Percentiles rank a stretch among this genome's conserved stretches.
Evolutionary conservation across 2,329 filamentous ascomycete species (phyloP).

Genomic region (Colletotrichum australisinense): DNA sequence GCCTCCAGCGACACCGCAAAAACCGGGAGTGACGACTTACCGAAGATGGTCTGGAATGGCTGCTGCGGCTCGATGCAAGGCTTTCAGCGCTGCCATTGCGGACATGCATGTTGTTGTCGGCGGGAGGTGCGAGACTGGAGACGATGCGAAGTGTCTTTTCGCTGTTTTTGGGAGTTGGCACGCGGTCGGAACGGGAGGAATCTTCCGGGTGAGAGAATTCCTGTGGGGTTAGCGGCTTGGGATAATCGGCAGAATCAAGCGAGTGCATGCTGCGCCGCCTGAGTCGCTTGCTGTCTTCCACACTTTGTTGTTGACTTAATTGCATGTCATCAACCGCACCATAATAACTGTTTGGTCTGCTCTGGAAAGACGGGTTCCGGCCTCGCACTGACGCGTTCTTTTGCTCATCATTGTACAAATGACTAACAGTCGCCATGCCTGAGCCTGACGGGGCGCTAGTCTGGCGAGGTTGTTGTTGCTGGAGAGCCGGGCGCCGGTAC

Average conservation of each 20-base stretch:
- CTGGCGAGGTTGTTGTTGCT: slow-evolving; percentile 47
- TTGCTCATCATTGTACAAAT: slow-evolving; percentile 60
- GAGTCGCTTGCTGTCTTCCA: slow-evolving; percentile 81
- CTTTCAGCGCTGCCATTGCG: slow-evolving; percentile 75
- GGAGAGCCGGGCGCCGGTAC: slow-evolving; percentile 76
- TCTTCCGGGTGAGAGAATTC: slow-evolving; percentile 47
- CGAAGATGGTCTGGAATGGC: slow-evolving; percentile 71
- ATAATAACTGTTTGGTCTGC: slow-evolving; percentile 66
- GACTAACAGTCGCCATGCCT: slow-evolving; percentile 65
- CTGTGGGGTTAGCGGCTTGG: slow-evolving; percentile 51
- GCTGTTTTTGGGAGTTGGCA: slow-evolving; percentile 41
- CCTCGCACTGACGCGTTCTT: slow-evolving; percentile 38
- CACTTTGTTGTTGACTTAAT: slow-evolving; percentile 64
- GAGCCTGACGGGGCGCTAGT: slow-evolving; percentile 60
- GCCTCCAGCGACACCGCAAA: slow-evolving; percentile 5
- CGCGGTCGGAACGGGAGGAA: slow-evolving; percentile 36
- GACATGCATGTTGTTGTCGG: slow-evolving; percentile 45
- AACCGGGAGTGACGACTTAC: slow-evolving; percentile 61
- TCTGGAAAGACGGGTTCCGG: slow-evolving; percentile 49
- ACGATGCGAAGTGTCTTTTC: slow-evolving; percentile 53
- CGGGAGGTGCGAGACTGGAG: slow-evolving; percentile 40
- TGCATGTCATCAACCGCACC: slow-evolving; percentile 74
- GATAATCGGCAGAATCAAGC: slow-evolving; percentile 59
- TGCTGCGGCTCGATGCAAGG: slow-evolving; percentile 67
- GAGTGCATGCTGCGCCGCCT: slow-evolving; percentile 86